phyloP scores from a whole-genome alignment of 1,284 basidiomycete species.

The Uromyces viciae-fabae region DNA sequence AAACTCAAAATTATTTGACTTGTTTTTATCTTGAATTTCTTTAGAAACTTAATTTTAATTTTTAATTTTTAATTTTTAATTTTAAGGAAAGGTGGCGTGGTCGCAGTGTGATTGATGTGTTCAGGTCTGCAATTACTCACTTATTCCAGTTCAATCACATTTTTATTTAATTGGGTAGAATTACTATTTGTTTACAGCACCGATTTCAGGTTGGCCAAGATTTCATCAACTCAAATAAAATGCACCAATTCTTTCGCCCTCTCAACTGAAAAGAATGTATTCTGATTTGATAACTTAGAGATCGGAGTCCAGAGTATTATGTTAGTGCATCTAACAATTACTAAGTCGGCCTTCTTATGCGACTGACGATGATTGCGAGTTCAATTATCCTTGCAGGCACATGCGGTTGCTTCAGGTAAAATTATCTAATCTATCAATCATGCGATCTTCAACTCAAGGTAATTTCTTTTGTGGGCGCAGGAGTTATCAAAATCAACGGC shows the following conservation, averaged over 20 bases:
- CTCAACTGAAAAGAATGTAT: neutral
- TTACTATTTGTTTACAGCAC: slow-evolving; percentile 19
- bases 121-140: slow-evolving; percentile 10
- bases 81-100: slow-evolving; percentile 43
- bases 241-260: neutral
- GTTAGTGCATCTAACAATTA: slow-evolving; percentile 4
- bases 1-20: no score
- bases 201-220: slow-evolving; percentile 38
- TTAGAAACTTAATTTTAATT: no score
- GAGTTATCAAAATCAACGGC: slow-evolving; percentile 90
- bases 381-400: slow-evolving; percentile 21
- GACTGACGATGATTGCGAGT: neutral
- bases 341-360: no score
- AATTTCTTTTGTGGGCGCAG: slow-evolving; percentile 53
- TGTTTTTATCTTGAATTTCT: no score
- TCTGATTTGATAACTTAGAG: slow-evolving; percentile 6
- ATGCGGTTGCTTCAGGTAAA: slow-evolving; percentile 43
- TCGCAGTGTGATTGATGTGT: slow-evolving; percentile 38
- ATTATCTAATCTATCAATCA: neutral
- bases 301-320: slow-evolving; percentile 44
- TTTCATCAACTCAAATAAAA: neutral
- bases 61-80: neutral
- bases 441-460: neutral
- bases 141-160: no score
- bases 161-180: no score